Percentiles rank a stretch among this genome's conserved stretches.
Evolutionary conservation across 495 filamentous ascomycete species (phyloP).

Genomic region (Penicillium antarcticum): DNA sequence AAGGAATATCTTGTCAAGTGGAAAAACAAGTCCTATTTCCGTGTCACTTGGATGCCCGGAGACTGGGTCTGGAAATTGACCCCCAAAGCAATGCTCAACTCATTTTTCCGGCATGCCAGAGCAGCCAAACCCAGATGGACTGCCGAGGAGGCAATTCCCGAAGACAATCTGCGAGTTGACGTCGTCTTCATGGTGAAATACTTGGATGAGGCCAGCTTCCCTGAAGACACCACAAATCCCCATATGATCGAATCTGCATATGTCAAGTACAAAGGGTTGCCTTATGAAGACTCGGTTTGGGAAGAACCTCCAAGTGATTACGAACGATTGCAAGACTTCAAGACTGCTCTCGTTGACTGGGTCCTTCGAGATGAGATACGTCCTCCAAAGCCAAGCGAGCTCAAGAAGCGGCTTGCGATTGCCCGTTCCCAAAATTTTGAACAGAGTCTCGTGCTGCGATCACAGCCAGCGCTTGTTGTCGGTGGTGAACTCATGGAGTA

Average conservation of each 20-base stretch:
- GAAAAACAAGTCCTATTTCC: conserved; percentile 72
- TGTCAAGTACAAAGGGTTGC: conserved; percentile 93
- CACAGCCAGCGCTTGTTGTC: conserved; percentile 69
- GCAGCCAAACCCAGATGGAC: conserved; percentile 64
- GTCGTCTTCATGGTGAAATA: conserved; percentile 81
- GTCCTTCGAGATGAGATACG: conserved; percentile 70
- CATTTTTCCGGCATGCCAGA: conserved; percentile 70
- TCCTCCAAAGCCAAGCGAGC: conserved; percentile 44
- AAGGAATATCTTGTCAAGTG: conserved; percentile 93
- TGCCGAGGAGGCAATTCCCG: conserved; percentile 74
- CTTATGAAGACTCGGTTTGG: conserved; percentile 90
- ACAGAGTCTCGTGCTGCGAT: conserved; percentile 58
- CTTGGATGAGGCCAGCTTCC: conserved; percentile 25
- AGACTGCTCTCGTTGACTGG: conserved; percentile 79
- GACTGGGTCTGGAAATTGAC: conserved; percentile 85
- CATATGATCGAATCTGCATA: conserved; percentile 54
- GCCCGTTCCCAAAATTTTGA: conserved; percentile 65
- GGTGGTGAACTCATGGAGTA: conserved; percentile 89
- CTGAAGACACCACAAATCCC: conserved; percentile 37
- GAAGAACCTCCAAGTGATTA: conserved; percentile 72
- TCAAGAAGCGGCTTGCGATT: conserved; percentile 59
- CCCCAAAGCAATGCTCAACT: conserved; percentile 57
- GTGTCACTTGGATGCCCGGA: conserved; percentile 80
- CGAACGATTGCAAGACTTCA: conserved; percentile 77
- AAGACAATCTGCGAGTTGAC: conserved; percentile 80